Evolutionary conservation across 1,284 basidiomycete genomes (phyloP), one percentile per base, ranked within the genome.

Genomic region (Phellinidium pouzarii): DNA sequence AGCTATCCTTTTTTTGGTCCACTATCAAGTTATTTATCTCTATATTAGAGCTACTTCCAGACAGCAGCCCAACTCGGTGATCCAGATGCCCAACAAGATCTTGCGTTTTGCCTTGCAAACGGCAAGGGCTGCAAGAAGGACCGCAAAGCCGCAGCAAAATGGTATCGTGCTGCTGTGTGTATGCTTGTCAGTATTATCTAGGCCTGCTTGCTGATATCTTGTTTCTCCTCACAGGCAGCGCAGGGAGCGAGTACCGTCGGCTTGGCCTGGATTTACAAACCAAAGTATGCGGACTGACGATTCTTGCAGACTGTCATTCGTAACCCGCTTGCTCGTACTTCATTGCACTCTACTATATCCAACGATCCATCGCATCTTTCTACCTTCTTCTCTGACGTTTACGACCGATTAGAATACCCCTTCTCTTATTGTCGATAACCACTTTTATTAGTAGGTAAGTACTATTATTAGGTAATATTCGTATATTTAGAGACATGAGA

Each of bases 101-200:
- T 94, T 9, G 92, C 79, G 0, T 94, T 91, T 62, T 89, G 88
- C 65, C 77, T 90, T 38, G 81, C 86, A 0, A 90, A 91, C 60
- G 91, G 88, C 4, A 91, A 86, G 61, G 91, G 91, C 3, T 90
- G 88, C 65, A 94, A 92, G 75, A 94, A 91, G 71, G 82, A 94
- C 68, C 78, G 84, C 61, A 90, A 85, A 60, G 84, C 84, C 64
- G 85, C 92, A 2, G 91, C 92, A 1, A 84, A 81, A 67, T 94
- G 92, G 84, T 94, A 94, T 67, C 81, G 91, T 14, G 80, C 83
- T 51, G 92, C 91, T 22, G 84, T 91, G 54, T 66, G 78, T 72
- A 2, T 26, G 6, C 36, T 22, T 14, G 27, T 22, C 36, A 42
- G 43, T 3, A 29, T 42, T 5, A 40, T 41, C 17, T 37, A 6